Evolutionary conservation across 371 early-diverging fungal species (phyloP), one percentile per base, ranked within the genome.

Genomic region (Apophysomyces trapeziformis): DNA sequence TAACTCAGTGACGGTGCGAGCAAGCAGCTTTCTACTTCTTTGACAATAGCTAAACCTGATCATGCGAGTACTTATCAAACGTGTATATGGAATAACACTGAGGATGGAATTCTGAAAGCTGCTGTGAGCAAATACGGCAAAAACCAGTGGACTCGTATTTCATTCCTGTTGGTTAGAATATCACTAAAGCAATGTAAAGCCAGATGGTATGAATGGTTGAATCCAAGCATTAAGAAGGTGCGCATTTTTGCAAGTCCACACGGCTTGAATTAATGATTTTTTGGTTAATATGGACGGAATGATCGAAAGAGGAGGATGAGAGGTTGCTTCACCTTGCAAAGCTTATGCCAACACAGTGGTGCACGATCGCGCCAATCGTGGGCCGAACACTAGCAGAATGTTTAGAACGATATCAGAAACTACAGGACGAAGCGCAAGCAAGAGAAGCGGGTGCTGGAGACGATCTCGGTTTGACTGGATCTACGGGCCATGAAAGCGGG

Each of bases 331-430:
- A 99, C 80, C 84, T 98, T 61, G 99, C 98, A n/a, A 97, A 98
- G 78, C 79, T 97, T 37, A 96, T 99, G 97, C 98, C 98, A n/a
- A 97, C 97, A 2, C 99, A 99, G 75, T 99, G 98, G 99, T 87
- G 98, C 59, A 99, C 99, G 1, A 97, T 97, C 69, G 96, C 98
- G 3, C 97, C 98, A 8, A 95, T 98, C 58, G 97, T 99, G 35
- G 99, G 98, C 5, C 87, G 99, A 45, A 96, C 99, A n/a, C 92
- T 98, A 4, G 91, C 96, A n/a, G 97, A 98, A 78, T 99, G 99
- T 79, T 76, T 99, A 65, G 98, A 97, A 72, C 82, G 98, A 64
- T 99, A 98, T 75, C 97, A 98, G 71, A 83, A 89, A 70, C 88
- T 99, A 56, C 78, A 98, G 67, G 98, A 98, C 68, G 97, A 96